Base-by-base conservation (phyloP, 2,329 filamentous ascomycete genomes). In the Blastomyces silverae region DNA sequence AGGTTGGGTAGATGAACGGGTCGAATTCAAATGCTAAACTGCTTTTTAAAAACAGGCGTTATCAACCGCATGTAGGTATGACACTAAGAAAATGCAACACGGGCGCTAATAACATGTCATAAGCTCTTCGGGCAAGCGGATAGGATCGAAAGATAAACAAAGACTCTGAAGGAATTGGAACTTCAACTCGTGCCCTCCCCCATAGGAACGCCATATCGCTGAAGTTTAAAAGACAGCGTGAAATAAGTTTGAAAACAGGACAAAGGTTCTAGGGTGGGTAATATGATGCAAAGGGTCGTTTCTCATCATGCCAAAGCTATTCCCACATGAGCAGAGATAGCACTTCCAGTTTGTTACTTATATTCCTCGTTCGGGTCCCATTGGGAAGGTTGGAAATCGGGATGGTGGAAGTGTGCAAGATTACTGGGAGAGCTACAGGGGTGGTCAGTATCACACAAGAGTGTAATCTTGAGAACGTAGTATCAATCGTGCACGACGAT, bases 321-420 rank as follows among this genome's bases (percentile, higher is more conserved):
- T 50, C 15, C 46, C 39, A 10, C 25, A 48, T 20, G 11, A 25
- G 4, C 37, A 25, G 28, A 48, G 8, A 37, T 17, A 50, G 58
- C 58, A 34, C 7, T 6, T 11, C 42, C 3, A 48, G 15, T 6
- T 20, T n/a, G 58, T 50, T 50, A 61, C 70, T 73, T 74, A 62
- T 74, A 70, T 64, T 71, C 73, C 22, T 79, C 76, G 60, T 72
- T 73, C n/a, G 78, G 77, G 52, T 76, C 76, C 74, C 76, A 80
- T 65, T 79, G 77, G 44, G 77, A 76, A 17, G 79, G 79, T 66
- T 81, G 74, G 64, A 81, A 79, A 64, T 81, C 73, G 42, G 76
- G 71, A 66, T 81, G 78, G 64, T 78, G 74, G 69, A 80, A 80
- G 70, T 81, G 77, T 56, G 79, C 77, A 67, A 78, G 76, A 67